phyloP scores from a whole-genome alignment of 2,329 filamentous ascomycete genomes.

The Blastomyces silverae region DNA sequence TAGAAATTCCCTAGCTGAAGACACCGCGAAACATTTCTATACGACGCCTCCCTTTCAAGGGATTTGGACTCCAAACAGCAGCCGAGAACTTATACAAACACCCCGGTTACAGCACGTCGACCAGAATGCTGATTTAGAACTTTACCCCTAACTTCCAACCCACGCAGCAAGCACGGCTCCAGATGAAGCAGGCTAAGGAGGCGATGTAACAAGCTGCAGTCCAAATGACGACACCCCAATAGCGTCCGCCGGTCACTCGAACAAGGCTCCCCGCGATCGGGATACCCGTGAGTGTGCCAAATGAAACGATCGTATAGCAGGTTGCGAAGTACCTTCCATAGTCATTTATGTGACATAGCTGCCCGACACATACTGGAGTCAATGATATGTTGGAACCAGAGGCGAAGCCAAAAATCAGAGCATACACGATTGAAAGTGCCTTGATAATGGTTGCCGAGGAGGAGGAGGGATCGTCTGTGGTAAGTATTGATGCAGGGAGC shows the following conservation, averaged over 20 bases:
- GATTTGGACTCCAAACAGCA: neutral
- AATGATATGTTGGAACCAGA: slow-evolving; percentile 29
- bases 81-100: neutral
- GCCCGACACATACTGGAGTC: slow-evolving; percentile 30
- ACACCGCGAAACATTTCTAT: neutral
- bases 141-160: slow-evolving; percentile 22
- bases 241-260: slow-evolving; percentile 19
- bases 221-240: slow-evolving; percentile 23
- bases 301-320: slow-evolving; percentile 24
- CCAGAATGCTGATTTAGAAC: neutral
- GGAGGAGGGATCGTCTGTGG: slow-evolving; percentile 31
- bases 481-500: slow-evolving; percentile 47
- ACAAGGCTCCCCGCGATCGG: slow-evolving; percentile 28
- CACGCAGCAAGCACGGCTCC: slow-evolving; percentile 24
- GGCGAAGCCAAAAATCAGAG: slow-evolving; percentile 26
- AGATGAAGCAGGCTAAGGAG: slow-evolving; percentile 21
- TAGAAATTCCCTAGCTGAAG: neutral
- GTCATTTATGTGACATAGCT: slow-evolving; percentile 29
- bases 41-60: neutral
- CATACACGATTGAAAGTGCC: slow-evolving; percentile 19
- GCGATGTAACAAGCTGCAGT: slow-evolving; percentile 26
- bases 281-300: slow-evolving; percentile 25
- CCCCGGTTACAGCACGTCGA: neutral
- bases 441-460: neutral
- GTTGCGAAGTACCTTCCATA: slow-evolving; percentile 27